These are phyloP conservation scores for Vararia minispora DNA, from an alignment of 768 basidiomycete genomes.

Conservation along the genomic window DNA sequence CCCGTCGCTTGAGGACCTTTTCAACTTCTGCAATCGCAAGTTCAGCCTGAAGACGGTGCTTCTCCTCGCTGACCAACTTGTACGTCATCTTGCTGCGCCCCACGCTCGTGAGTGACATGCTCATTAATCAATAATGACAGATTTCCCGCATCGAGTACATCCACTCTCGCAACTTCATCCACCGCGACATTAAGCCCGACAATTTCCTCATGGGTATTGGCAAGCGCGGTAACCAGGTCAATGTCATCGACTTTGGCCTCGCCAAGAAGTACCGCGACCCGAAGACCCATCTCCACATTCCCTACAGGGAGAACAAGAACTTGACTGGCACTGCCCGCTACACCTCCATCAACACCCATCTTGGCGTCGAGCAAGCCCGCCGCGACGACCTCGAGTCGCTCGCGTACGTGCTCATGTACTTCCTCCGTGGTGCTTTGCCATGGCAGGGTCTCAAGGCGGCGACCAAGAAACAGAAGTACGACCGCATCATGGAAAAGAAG, in stretches of 20 bases:
- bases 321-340: conserved; percentile 97
- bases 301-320: conserved; percentile 99
- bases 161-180: conserved; percentile 98
- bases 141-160: conserved; percentile 99
- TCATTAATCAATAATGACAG: conserved; percentile 28
- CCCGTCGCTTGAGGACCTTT: conserved; percentile 82
- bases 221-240: conserved; percentile 99
- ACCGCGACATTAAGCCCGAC: conserved; percentile 98
- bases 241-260: conserved; percentile 95
- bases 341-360: conserved; percentile 98
- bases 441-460: conserved; percentile 99
- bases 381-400: conserved; percentile 97
- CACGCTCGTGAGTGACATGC: too few relatives aligned
- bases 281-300: conserved; percentile 98
- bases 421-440: conserved; percentile 93
- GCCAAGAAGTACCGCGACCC: conserved; percentile 99
- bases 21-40: conserved; percentile 96
- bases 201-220: conserved; percentile 99
- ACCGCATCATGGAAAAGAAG: conserved; percentile 99
- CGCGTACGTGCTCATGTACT: conserved; percentile 99
- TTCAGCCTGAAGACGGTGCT: conserved; percentile 96
- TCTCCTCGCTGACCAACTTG: conserved; percentile 92
- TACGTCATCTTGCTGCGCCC: conserved; percentile 27
- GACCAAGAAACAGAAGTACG: conserved; percentile 99
- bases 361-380: conserved; percentile 96